Evolutionary conservation across 768 basidiomycete genomes (phyloP).

Genomic region (Leucocoprinus birnbaumii): DNA sequence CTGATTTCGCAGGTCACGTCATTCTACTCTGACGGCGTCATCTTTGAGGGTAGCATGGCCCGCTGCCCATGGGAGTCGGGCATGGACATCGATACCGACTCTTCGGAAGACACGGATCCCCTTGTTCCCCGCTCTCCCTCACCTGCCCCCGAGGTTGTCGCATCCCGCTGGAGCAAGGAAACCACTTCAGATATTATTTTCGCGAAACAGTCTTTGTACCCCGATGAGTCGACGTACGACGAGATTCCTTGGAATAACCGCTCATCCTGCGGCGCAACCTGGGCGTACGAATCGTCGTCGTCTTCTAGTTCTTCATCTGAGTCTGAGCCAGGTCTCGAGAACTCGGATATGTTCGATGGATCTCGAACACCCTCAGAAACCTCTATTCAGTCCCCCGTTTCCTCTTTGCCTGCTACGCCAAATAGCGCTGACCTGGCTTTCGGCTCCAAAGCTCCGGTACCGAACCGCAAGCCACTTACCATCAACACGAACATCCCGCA

Average conservation of each 20-base stretch:
- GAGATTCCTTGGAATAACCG: conserved; percentile 34
- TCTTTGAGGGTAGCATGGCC: conserved; percentile 77
- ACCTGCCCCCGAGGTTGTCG: conserved; percentile 26
- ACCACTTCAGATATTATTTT: conserved; percentile 47
- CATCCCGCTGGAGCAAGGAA: conserved; percentile 63
- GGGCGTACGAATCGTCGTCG: conserved; percentile 46
- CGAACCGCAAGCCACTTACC: conserved; percentile 36
- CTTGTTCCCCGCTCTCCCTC: conserved; percentile 32
- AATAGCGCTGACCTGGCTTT: conserved; percentile 44
- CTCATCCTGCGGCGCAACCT: conserved; percentile 49
- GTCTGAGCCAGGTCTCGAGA: conserved; percentile 23
- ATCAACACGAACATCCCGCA: conserved; percentile 55
- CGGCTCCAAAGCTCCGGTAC: conserved; percentile 29
- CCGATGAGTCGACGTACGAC: conserved; percentile 39
- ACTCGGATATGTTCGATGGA: conserved; percentile 40
- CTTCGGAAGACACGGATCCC: conserved; percentile 41
- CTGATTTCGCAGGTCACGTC: conserved; percentile 52
- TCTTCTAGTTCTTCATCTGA: conserved; percentile 10
- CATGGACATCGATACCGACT: conserved; percentile 64
- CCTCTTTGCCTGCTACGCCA: conserved; percentile 59
- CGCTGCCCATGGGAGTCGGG: conserved; percentile 74
- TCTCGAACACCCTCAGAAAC: conserved; percentile 43
- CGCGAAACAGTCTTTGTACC: conserved; percentile 30
- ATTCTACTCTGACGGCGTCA: conserved; percentile 70
- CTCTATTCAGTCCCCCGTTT: conserved; percentile 46